Evolutionary conservation across 441 rosid species (phyloP).

Genomic region (Daphne laureola): DNA sequence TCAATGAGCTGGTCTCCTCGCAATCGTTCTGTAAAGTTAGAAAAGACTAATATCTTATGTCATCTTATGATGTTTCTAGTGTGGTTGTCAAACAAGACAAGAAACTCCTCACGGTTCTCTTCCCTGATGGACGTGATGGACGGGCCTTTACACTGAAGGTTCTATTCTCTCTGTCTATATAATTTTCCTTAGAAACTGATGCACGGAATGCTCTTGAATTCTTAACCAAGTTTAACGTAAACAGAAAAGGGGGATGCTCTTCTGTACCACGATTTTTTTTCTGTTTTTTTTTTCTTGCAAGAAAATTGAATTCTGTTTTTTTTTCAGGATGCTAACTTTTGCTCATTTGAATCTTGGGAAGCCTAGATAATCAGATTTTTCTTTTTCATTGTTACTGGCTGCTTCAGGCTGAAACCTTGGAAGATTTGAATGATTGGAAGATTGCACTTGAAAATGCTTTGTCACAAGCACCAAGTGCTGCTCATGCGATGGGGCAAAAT

Average conservation of each 20-base stretch:
- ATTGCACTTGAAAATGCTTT: constrained; percentile 87
- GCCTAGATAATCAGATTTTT: constrained; percentile 8
- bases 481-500: constrained; percentile 74
- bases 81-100: constrained; percentile 96
- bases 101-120: constrained; percentile 89
- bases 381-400: constrained; percentile 11
- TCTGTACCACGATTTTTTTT: no score
- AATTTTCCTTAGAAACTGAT: not conserved
- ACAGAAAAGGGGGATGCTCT: no score
- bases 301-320: no score
- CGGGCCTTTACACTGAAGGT: constrained; percentile 98
- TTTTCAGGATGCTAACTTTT: constrained; percentile 11
- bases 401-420: constrained; percentile 84
- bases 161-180: constrained; percentile 10
- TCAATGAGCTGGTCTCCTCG: constrained; percentile 11
- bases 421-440: constrained; percentile 94
- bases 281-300: no score
- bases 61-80: constrained; percentile 38
- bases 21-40: constrained; percentile 13
- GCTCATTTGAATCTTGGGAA: constrained; percentile 2
- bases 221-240: no score
- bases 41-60: constrained; percentile 23
- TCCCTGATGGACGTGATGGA: constrained; percentile 97
- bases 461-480: constrained; percentile 79
- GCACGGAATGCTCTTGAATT: not conserved